phyloP scores from a whole-genome alignment of 2,329 filamentous ascomycete species.

The Thielaviopsis euricoi region DNA sequence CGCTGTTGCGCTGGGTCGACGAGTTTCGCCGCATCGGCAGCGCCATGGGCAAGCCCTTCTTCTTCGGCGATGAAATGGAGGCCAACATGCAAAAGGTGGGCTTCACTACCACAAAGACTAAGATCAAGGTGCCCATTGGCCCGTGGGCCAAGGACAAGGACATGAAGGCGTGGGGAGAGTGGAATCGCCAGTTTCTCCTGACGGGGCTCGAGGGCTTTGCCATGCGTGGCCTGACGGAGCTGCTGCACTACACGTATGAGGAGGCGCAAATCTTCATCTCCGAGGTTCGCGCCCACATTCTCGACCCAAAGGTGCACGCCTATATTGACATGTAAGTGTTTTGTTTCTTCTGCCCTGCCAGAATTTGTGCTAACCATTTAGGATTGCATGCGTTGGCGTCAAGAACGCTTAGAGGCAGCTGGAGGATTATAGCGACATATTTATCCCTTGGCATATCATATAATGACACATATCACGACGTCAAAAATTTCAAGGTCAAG shows the following conservation, averaged over 20 bases:
- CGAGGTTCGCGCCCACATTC: slow-evolving; percentile 18
- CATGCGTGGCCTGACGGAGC: slow-evolving; percentile 14
- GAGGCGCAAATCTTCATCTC: slow-evolving; percentile 21
- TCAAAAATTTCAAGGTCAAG: background rate
- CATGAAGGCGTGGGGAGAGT: slow-evolving; percentile 17
- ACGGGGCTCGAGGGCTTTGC: slow-evolving; percentile 16
- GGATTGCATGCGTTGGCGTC: background rate
- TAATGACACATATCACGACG: background rate
- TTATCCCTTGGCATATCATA: too few species aligned
- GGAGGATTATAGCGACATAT: too few species aligned
- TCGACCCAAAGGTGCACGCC: slow-evolving; percentile 19
- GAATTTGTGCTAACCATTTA: background rate
- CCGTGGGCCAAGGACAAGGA: slow-evolving; percentile 19
- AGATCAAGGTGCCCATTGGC: slow-evolving; percentile 12
- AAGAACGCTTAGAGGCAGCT: too few species aligned
- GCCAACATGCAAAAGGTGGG: slow-evolving; percentile 12
- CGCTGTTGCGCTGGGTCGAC: slow-evolving; percentile 14
- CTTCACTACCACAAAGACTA: slow-evolving; percentile 8
- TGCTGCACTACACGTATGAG: slow-evolving; percentile 11
- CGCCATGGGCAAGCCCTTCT: slow-evolving; percentile 15
- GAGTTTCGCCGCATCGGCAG: slow-evolving; percentile 12
- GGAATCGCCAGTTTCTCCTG: slow-evolving; percentile 15
- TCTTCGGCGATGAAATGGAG: slow-evolving; percentile 12
- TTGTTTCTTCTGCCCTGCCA: background rate
- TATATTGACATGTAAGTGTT: slow-evolving; percentile 14